A percentile compares a stretch with the other conserved stretches of the same genome.
Conservation (phyloP, 1,284 basidiomycete species). For the Amylostereum areolatum region DNA sequence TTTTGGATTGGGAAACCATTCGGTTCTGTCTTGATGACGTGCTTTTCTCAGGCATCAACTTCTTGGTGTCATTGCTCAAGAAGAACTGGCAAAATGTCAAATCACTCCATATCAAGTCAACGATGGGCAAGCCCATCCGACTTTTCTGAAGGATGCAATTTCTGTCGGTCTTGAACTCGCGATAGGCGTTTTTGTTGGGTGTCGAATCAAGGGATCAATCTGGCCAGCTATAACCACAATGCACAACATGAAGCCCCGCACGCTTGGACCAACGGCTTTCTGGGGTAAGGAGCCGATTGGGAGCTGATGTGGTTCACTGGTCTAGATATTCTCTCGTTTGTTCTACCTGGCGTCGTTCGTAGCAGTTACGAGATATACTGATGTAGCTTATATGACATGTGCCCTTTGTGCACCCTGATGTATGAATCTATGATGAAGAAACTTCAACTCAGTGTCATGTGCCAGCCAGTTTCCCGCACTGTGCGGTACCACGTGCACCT, state of each 20-base stretch:
- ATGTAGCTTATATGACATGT: too few species aligned
- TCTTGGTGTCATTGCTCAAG: slow-evolving; percentile 98
- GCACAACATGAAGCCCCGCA: slow-evolving; percentile 87
- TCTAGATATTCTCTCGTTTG: too few species aligned
- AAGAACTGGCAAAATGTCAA: slow-evolving; percentile 99
- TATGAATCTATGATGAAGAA: too few species aligned
- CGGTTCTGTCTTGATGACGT: slow-evolving; percentile 6
- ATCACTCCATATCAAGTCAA: slow-evolving; percentile 97
- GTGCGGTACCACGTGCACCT: too few species aligned
- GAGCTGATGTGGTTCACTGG: slow-evolving; percentile 56
- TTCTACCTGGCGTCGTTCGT: too few species aligned
- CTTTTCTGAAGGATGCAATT: slow-evolving; percentile 61
- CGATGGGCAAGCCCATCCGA: slow-evolving; percentile 98
- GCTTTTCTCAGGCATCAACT: slow-evolving; percentile 82
- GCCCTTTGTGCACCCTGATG: too few species aligned
- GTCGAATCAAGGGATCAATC: too few species aligned
- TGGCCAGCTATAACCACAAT: slow-evolving; percentile 39
- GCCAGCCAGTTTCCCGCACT: too few species aligned
- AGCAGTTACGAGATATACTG: too few species aligned
- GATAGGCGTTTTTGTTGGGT: too few species aligned
- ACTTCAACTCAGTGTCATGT: too few species aligned
- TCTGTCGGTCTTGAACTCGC: slow-evolving; percentile 4
- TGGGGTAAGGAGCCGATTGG: slow-evolving; percentile 72
- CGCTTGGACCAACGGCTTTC: slow-evolving; percentile 84
- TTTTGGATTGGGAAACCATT: slow-evolving; percentile 10